These are phyloP conservation scores for Scleroderma citrinum DNA, from an alignment of 768 basidiomycete genomes.

Conservation along the genomic window DNA sequence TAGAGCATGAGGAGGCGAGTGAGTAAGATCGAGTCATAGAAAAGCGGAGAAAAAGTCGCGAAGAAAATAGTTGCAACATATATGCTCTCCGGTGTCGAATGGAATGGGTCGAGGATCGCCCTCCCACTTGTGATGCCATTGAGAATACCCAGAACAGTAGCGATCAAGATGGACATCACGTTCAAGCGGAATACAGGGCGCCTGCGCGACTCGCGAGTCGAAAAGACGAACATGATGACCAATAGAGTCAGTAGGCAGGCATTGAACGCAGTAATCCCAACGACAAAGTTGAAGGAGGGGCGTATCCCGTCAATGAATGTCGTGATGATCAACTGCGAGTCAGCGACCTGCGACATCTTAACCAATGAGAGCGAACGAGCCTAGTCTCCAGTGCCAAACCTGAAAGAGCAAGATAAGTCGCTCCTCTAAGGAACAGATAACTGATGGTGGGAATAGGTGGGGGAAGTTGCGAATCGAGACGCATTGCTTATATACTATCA, in stretches of 20 bases:
- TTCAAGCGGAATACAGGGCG: conserved; percentile 31
- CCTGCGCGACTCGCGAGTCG: conserved; percentile 20
- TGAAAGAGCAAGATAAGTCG: too few relatives aligned
- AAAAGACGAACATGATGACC: conserved; percentile 28
- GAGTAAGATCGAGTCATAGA: conserved; percentile 34
- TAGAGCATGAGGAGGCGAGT: conserved; percentile 33
- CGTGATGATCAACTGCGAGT: conserved; percentile 6
- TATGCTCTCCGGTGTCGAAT: conserved; percentile 10
- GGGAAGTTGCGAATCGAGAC: too few relatives aligned
- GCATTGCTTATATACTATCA: too few relatives aligned
- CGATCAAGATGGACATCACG: conserved; percentile 18
- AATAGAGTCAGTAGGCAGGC: conserved; percentile 30
- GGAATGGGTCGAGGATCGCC: conserved; percentile 12
- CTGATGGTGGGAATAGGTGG: too few relatives aligned
- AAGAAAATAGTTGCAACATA: conserved; percentile 20
- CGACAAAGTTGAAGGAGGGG: conserved; percentile 13
- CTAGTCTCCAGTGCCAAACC: conserved; percentile 39
- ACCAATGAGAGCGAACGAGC: background rate
- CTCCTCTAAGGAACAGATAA: too few relatives aligned
- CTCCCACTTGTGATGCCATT: conserved; percentile 8
- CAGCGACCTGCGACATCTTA: background rate
- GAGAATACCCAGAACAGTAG: conserved; percentile 22
- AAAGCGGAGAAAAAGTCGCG: conserved; percentile 25
- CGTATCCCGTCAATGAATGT: conserved; percentile 15
- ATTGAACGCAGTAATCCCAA: conserved; percentile 25